Base-by-base conservation (phyloP, 306 rosid species). In the Rosa lucieae region DNA sequence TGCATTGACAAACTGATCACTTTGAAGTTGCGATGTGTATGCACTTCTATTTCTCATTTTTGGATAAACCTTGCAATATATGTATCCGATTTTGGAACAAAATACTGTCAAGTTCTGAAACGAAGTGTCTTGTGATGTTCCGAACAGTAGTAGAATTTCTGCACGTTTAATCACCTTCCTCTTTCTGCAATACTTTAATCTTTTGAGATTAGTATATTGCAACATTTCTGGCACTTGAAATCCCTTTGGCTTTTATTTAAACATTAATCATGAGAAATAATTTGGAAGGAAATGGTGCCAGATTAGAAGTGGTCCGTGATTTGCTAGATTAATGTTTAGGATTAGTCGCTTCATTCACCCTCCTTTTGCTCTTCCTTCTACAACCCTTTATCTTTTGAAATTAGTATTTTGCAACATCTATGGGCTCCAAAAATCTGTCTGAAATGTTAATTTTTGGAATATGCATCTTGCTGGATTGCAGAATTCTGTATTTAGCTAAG, bases 381-480 rank as follows among this genome's bases (percentile, higher is more conserved):
- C 49, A 43, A 59, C 48, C 42, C n/a, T 72, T 37, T 21, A 72
- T 58, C 21, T 12, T 55, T 56, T 74, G 32, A 74, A 39, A 75
- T 75, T 21, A 20, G 21, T 73, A 20, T 40, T 0, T 73, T 26
- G 55, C 78, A 61, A 43, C 23, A 40, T 74, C 61, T 52, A 59
- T 3, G 0, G 56, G 23, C 5, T 12, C 53, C 42, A 14, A 59
- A 72, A 48, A n/a, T 76, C 40, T 58, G 13, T 76, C 70, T 26
- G 26, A 32, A 21, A 42, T 56, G 40, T 40, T 62, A n/a, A 62
- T 72, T 51, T 9, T 63, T 79, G 71, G 78, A 49, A n/a, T 39
- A n/a, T 66, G 76, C 56, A n/a, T 59, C 77, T 43, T 72, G 32
- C 74, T 72, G 68, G 81, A 39, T 72, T 72, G 68, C 78, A 77